These are phyloP conservation scores for Rheum nobile DNA, from an alignment of 148 eudicot species.

Conservation along the genomic window DNA sequence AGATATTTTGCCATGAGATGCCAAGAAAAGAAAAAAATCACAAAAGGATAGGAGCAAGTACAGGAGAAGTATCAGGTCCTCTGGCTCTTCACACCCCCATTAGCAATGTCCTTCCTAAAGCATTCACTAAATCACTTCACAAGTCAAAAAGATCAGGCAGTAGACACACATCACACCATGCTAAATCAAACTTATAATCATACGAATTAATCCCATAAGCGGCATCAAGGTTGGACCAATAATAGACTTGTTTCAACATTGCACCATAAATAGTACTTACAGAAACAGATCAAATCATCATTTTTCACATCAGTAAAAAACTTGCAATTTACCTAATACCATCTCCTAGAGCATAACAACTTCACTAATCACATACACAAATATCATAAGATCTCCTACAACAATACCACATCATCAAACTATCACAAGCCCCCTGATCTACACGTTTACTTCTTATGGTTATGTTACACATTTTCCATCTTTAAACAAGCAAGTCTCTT, in stretches of 20 bases:
- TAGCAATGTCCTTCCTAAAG: too few relatives aligned
- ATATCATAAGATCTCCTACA: too few relatives aligned
- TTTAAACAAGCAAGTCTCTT: not conserved
- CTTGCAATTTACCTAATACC: not conserved
- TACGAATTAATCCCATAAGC: not conserved
- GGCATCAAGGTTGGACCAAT: not conserved
- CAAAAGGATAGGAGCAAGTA: not conserved
- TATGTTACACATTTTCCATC: not conserved
- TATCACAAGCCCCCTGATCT: not conserved
- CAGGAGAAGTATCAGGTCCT: not conserved
- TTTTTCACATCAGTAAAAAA: not conserved
- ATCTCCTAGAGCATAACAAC: not conserved
- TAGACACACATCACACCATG: not conserved
- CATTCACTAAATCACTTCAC: too few relatives aligned
- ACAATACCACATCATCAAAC: not conserved
- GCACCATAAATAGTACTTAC: not conserved
- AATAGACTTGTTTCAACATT: not conserved
- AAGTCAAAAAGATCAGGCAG: not conserved
- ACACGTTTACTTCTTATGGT: not conserved
- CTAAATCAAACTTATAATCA: not conserved
- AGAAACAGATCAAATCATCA: not conserved
- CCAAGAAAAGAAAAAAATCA: not conserved
- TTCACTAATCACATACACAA: not conserved
- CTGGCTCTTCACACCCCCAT: not conserved
- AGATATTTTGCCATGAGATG: not conserved